phyloP scores from a whole-genome alignment of 78 protist genomes.

The Pigoraptor vietnamica region DNA sequence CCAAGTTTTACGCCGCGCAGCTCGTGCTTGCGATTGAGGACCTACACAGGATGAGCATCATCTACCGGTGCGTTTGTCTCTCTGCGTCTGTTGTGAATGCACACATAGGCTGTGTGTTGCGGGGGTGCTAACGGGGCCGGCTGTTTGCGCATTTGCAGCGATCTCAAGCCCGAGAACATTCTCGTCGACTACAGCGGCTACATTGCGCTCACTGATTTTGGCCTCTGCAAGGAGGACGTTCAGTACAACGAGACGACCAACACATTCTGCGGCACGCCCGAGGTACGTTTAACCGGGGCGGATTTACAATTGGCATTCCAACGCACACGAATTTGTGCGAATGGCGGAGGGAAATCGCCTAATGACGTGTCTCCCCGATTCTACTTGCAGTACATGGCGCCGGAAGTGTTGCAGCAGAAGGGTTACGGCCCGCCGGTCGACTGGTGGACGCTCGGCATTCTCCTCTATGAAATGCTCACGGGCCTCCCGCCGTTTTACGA shows the following conservation, averaged over 20 bases:
- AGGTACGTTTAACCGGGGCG: conserved; percentile 8
- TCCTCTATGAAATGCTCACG: conserved; percentile 76
- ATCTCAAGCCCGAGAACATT: conserved; percentile 81
- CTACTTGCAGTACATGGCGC: conserved; percentile 53
- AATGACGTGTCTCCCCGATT: background rate
- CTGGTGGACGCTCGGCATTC: conserved; percentile 90
- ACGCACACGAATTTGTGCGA: background rate
- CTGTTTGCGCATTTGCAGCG: no score
- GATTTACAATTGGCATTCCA: background rate
- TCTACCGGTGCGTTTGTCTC: no score
- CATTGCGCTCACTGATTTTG: conserved; percentile 88
- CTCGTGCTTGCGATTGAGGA: conserved; percentile 71
- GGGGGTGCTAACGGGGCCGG: no score
- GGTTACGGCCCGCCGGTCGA: conserved; percentile 87
- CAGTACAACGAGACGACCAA: conserved; percentile 38
- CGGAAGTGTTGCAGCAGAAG: conserved; percentile 76
- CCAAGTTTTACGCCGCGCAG: conserved; percentile 77
- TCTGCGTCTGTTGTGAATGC: no score
- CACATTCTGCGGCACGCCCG: conserved; percentile 98
- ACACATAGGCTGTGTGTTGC: no score
- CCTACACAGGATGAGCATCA: conserved; percentile 64
- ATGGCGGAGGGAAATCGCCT: background rate
- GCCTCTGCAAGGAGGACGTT: conserved; percentile 43
- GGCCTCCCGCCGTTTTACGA: conserved; percentile 83
- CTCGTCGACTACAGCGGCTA: conserved; percentile 75